Conservation (phyloP, 345 rosid species). For the Angophora floribunda region DNA sequence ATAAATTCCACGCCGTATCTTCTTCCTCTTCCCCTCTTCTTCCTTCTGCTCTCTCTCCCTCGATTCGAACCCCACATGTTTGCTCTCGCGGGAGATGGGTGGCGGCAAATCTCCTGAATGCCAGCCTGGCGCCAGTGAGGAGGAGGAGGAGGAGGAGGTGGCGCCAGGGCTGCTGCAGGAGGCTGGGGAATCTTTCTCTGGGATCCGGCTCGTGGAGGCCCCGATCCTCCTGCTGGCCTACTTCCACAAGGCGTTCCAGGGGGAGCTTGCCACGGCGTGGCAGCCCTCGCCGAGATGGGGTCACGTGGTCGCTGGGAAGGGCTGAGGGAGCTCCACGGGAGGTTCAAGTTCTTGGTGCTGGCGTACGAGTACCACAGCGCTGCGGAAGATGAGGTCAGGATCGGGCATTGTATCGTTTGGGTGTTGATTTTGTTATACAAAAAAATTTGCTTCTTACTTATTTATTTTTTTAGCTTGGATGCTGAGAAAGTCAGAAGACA, state of each 20-base stretch:
- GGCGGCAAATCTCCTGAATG: background rate
- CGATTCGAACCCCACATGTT: background rate
- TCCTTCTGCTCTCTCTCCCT: background rate
- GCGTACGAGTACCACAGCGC: constrained; percentile 52
- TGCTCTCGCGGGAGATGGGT: background rate
- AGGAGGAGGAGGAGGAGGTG: background rate
- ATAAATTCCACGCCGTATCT: background rate
- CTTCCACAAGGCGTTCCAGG: constrained; percentile 64
- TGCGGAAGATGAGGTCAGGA: constrained; percentile 68
- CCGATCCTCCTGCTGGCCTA: constrained; percentile 57
- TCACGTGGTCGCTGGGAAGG: constrained; percentile 1
- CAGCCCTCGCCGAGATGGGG: constrained; percentile 13
- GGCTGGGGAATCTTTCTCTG: background rate
- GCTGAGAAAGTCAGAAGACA: background rate
- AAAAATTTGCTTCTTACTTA: background rate
- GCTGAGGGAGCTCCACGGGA: constrained; percentile 22
- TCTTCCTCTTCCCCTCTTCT: background rate
- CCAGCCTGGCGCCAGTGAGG: background rate
- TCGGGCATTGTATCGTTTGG: background rate
- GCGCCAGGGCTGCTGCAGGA: background rate
- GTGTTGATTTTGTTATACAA: background rate
- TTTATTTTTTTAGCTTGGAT: background rate
- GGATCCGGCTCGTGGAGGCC: constrained; percentile 31
- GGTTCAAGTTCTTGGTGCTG: constrained; percentile 62
- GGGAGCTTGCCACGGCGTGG: constrained; percentile 37